Evolutionary conservation across 2,329 filamentous ascomycete genomes (phyloP), one percentile per base, ranked within the genome.

Genomic region (Fonsecaea monophora): DNA sequence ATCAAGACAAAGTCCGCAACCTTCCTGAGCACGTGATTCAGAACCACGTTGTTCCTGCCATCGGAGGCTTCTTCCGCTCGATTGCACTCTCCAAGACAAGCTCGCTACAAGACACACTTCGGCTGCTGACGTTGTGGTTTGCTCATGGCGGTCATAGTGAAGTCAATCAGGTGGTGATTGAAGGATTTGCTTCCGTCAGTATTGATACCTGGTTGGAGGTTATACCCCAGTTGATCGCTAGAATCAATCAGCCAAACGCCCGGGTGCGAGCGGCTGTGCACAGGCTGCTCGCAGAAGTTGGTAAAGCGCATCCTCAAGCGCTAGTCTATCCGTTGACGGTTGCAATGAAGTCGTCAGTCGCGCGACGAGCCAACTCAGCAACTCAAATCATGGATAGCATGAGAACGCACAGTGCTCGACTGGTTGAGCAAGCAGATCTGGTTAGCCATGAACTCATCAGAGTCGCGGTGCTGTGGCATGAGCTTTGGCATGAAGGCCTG

Each of bases 121-220:
- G 95, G 62, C 83, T 99, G 53, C 85, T 99, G 53, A 98, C 95
- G 0, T 82, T 99, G 8, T 99, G 95, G 95, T 98, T 99, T 77
- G 90, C 91, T 3, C 93, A 99, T 75, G 95, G 95, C 60, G 92
- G 92, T 25, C 89, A 92, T 75, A 83, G 87, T 34, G 94, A 98
- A 71, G 96, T 99, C 68, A 97, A 94, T 74, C 82, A 86, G 15
- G 92, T 91, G 15, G 92, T 99, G 30, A 93, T 89, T 0, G 94
- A 98, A 76, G 95, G 96, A 4, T 96, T 97, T 71, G 86, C 90
- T 0, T 91, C 91, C 42, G 93, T 99, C 71, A 97, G 92, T 75
- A 92, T 99, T 64, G 95, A 99, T 78, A 98, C 94, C 0, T 99
- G 95, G 96, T 87, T 99, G 18, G 94, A 98, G 75, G 96, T 99